phyloP scores from a whole-genome alignment of 345 rosid genomes.

The Streptanthus diversifolius region DNA sequence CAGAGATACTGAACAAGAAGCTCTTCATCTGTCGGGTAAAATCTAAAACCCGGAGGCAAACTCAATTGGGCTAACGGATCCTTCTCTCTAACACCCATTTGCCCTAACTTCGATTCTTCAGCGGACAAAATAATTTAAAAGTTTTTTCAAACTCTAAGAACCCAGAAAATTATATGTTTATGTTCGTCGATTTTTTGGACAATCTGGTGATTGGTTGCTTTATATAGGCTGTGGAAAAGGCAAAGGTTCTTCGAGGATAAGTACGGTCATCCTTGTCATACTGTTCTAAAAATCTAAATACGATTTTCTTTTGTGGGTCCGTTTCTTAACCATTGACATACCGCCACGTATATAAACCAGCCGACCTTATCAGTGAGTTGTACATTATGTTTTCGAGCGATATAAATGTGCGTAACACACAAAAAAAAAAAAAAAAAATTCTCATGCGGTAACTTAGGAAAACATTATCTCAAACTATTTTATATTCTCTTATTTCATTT shows the following conservation, averaged over 20 bases:
- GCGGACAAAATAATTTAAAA: too few species aligned
- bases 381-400: neutral
- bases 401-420: slow-evolving; percentile 16
- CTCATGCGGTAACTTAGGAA: too few species aligned
- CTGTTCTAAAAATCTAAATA: slow-evolving; percentile 22
- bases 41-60: slow-evolving; percentile 93
- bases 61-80: slow-evolving; percentile 77
- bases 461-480: neutral
- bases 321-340: neutral
- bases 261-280: slow-evolving; percentile 72
- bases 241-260: slow-evolving; percentile 36
- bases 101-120: neutral
- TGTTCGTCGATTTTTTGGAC: slow-evolving; percentile 9
- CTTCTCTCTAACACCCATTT: slow-evolving; percentile 63
- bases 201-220: neutral
- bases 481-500: neutral
- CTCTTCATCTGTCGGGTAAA: slow-evolving; percentile 95
- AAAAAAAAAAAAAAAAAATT: too few species aligned
- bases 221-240: slow-evolving; percentile 32
- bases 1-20: slow-evolving; percentile 86
- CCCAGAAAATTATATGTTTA: neutral
- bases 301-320: slow-evolving; percentile 32
- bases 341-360: slow-evolving; percentile 22
- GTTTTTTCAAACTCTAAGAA: neutral
- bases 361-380: slow-evolving; percentile 30